A percentile compares a stretch with the other conserved stretches of the same genome.
phyloP scores from a whole-genome alignment of 2,329 filamentous ascomycete genomes.

The Stenocarpella maydis region DNA sequence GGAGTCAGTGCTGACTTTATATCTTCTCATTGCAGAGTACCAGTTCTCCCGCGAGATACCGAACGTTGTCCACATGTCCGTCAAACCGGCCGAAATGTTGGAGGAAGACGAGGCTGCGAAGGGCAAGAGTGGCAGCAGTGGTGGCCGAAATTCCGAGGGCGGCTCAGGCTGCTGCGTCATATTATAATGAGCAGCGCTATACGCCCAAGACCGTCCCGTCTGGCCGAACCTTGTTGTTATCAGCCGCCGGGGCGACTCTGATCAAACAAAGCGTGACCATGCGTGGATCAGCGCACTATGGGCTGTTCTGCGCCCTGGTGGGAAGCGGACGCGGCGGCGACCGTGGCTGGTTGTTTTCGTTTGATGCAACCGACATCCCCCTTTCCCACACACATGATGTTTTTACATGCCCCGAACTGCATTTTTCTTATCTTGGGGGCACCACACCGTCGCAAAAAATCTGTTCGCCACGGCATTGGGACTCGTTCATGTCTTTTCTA shows the following conservation, averaged over 20 bases:
- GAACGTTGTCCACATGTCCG: constrained; percentile 94
- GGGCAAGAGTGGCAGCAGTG: constrained; percentile 60
- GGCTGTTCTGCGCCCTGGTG: neutral
- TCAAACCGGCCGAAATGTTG: constrained; percentile 86
- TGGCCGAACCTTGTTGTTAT: neutral
- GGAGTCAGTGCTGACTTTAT: neutral
- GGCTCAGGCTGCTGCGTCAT: constrained; percentile 60
- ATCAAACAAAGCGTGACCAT: neutral
- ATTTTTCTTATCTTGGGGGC: constrained; percentile 17
- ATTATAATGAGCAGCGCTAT: constrained; percentile 47
- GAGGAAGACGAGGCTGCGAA: constrained; percentile 80
- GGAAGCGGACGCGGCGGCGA: neutral
- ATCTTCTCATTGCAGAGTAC: constrained; percentile 65
- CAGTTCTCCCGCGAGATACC: constrained; percentile 77
- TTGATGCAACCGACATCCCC: neutral
- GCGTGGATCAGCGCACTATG: neutral
- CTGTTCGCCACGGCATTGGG: constrained; percentile 20
- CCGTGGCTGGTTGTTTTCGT: neutral
- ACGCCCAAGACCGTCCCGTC: neutral
- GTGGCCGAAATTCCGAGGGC: constrained; percentile 51
- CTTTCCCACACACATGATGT: constrained; percentile 22
- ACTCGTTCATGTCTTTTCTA: constrained; percentile 26
- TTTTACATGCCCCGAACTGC: constrained; percentile 28
- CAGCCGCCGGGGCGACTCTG: neutral
- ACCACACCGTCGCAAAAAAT: constrained; percentile 7